Base-by-base conservation (phyloP, 164 flowering plant species). In the Hamamelis virginiana region DNA sequence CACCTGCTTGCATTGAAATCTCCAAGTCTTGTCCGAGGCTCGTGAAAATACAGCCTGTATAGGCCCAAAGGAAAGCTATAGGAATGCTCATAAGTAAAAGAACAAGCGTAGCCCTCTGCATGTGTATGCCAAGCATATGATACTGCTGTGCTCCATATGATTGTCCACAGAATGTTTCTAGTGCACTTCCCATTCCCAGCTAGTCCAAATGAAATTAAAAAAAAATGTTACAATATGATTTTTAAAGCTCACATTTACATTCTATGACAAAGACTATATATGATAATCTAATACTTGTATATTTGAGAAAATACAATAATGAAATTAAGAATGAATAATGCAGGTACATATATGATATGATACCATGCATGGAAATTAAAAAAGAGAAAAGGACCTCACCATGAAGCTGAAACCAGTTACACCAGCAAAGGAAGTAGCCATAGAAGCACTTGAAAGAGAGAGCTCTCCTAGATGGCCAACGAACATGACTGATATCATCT, bases 351-450 rank as follows among this genome's bases (percentile, higher is more conserved):
- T n/a, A n/a, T n/a, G n/a, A n/a, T n/a, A n/a, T n/a, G n/a, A n/a
- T n/a, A n/a, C n/a, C n/a, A n/a, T n/a, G n/a, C n/a, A n/a, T n/a
- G n/a, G n/a, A n/a, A n/a, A n/a, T n/a, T n/a, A n/a, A n/a, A n/a
- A 33, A 33, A 6, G 41, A 33, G 41, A 6, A 33, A 33, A 33
- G 41, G 41, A 33, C 41, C 41, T 33, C 53, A 76, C 76, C 66
- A 76, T 48, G 62, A 72, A 33, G 45, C 73, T 64, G 55, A 72
- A 76, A n/a, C 79, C 79, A 52, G 79, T 72, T 8, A 76, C 76
- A 1, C 58, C 58, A 21, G 79, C 70, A 45, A 76, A 76, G 4
- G 76, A 76, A 16, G 73, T 58, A n/a, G 79, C 79, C 67, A 76
- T 59, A 16, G 79, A 72, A 67, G 76, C 72, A 56, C 72, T 22